These are phyloP conservation scores for Candida sphagnicola DNA, from an alignment of 805 yeast species.

Conservation along the genomic window DNA sequence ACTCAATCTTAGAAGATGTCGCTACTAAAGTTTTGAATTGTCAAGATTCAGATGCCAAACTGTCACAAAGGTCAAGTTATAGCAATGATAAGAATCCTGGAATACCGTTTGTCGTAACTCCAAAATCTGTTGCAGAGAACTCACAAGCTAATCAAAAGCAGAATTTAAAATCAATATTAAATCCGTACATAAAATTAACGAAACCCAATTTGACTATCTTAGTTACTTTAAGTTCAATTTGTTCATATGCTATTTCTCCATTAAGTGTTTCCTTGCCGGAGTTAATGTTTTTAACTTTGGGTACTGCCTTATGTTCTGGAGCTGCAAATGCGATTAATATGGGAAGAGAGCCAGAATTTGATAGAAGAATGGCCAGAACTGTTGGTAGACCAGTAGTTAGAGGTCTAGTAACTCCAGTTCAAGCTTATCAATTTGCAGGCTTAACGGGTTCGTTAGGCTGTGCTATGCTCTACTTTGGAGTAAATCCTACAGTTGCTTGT, in stretches of 20 bases:
- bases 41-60: constrained; percentile 31
- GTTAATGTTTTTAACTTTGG: constrained; percentile 68
- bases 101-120: constrained; percentile 53
- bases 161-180: constrained; percentile 36
- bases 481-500: constrained; percentile 77
- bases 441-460: constrained; percentile 70
- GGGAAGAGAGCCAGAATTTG: constrained; percentile 94
- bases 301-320: constrained; percentile 85
- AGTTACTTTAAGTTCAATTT: constrained; percentile 87
- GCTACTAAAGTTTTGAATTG: constrained; percentile 44
- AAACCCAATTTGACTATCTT: constrained; percentile 86
- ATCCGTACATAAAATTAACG: constrained; percentile 74
- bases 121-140: neutral
- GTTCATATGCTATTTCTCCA: constrained; percentile 92
- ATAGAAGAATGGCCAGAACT: constrained; percentile 83
- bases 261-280: constrained; percentile 69
- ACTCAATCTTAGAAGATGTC: constrained; percentile 28
- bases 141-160: constrained; percentile 8
- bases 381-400: constrained; percentile 85
- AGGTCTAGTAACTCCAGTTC: constrained; percentile 67
- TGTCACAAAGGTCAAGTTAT: constrained; percentile 17
- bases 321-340: constrained; percentile 96
- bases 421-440: constrained; percentile 81
- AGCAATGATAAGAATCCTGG: constrained; percentile 31
- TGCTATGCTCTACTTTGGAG: constrained; percentile 67